Conservation (phyloP, 176 grass and related monocot genomes). For the Oryza glumipatula region DNA sequence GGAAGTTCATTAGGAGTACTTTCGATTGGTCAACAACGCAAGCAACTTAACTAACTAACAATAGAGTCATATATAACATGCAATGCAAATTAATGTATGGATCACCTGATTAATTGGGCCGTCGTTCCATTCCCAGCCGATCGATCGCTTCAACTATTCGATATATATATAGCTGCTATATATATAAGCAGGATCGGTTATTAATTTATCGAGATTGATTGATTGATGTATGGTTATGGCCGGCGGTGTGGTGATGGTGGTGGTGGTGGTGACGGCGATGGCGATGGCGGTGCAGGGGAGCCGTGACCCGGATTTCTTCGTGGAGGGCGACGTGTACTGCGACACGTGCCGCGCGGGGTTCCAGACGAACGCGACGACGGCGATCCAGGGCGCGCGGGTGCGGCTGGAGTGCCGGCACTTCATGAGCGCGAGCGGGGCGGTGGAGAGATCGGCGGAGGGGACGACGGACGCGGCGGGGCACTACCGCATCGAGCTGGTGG, state of each 20-base stretch:
- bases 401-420: slow-evolving; percentile 54
- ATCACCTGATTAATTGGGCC: not conserved
- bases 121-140: too few species aligned
- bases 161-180: too few species aligned
- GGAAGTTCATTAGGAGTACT: too few species aligned
- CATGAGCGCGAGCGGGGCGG: slow-evolving; percentile 43
- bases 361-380: slow-evolving; percentile 40
- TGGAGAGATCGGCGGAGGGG: slow-evolving; percentile 41
- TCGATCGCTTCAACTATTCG: too few species aligned
- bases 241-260: not conserved
- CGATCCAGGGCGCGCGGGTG: slow-evolving; percentile 45
- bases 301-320: slow-evolving; percentile 34
- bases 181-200: too few species aligned
- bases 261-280: too few species aligned
- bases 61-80: not conserved
- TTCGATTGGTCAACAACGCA: too few species aligned
- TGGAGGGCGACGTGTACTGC: slow-evolving; percentile 56
- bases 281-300: not conserved
- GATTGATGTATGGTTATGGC: not conserved
- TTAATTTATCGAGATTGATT: too few species aligned
- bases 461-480: slow-evolving; percentile 34
- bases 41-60: not conserved
- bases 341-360: slow-evolving; percentile 57
- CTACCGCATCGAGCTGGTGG: slow-evolving; percentile 44
- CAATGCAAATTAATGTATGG: not conserved